Evolutionary conservation across 495 filamentous ascomycete genomes (phyloP), one percentile per base, ranked within the genome.

Genomic region (Terfezia claveryi): DNA sequence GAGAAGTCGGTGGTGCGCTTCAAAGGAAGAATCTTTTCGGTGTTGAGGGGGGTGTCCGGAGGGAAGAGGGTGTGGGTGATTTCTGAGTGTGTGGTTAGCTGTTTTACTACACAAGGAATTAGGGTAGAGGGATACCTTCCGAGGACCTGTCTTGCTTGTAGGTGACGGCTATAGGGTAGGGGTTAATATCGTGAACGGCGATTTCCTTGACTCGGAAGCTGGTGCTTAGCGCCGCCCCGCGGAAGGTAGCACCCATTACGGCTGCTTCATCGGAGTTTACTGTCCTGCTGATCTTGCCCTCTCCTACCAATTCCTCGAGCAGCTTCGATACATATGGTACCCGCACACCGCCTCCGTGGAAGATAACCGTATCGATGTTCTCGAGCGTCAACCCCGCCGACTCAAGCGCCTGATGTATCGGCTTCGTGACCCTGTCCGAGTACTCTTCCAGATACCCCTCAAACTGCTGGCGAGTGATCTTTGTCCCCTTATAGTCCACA

Each of bases 131-230:
- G 41, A 10, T 49, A 38, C 23, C 54, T 51, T 66, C 64, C 63
- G 63, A 55, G 61, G 65, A 10, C 55, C 59, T 14, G 61, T 59
- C 36, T 70, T 68, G 37, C 44, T 53, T 55, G 57, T 60, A 95
- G 60, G 78, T 81, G 59, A 91, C 74, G 38, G 79, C 76, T 38
- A 83, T 73, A 7, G 82, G 70, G 64, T 91, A 94, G 16, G 68
- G 68, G 37, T 86, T 79, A 14, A 70, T 75, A 57, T 99, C 91
- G 54, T 69, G 75, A 49, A 81, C 75, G 54, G 82, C 75, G 57
- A 99, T 96, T 61, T 96, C 92, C 73, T 94, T 99, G 62, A 99
- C 92, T 53, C 84, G 80, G 76, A 99, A 99, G 64, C 80, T 87
- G 38, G 88, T 86, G 68, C 83, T 92, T 52, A 96, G 74, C 57